phyloP scores from a whole-genome alignment of 345 rosid genomes.

The Hibiscus mutabilis region DNA sequence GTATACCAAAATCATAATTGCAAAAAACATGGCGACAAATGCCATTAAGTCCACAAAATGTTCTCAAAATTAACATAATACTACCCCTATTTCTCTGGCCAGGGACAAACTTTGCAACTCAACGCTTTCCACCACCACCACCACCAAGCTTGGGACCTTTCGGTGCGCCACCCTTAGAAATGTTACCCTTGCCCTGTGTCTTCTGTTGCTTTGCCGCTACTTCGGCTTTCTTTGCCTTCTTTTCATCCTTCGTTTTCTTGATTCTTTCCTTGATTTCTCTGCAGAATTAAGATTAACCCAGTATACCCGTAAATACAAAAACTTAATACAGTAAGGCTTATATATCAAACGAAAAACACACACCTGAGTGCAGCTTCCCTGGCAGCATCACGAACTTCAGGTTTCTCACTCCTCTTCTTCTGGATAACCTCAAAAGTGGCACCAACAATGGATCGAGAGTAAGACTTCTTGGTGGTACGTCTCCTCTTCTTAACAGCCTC shows the following conservation, averaged over 20 bases:
- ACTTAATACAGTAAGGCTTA: not conserved
- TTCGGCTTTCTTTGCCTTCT: conserved; percentile 80
- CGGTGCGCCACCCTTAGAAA: conserved; percentile 42
- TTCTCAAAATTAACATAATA: not conserved
- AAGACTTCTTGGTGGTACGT: conserved; percentile 61
- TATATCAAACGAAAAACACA: not conserved
- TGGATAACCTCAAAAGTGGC: conserved; percentile 72
- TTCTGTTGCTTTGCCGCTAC: conserved; percentile 50
- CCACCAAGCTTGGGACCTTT: conserved; percentile 65
- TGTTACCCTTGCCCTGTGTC: conserved; percentile 36
- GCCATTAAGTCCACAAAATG: not conserved
- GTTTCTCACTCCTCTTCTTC: conserved; percentile 72
- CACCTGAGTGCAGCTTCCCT: conserved; percentile 70
- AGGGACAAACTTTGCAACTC: conserved; percentile 15
- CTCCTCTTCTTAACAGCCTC: conserved; percentile 72
- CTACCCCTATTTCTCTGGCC: conserved; percentile 12
- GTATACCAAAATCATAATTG: not conserved
- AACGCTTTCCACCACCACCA: conserved; percentile 81
- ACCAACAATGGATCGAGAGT: conserved; percentile 73
- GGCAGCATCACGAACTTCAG: conserved; percentile 82
- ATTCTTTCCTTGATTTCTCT: conserved; percentile 86
- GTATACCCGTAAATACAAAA: not conserved
- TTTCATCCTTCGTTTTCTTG: conserved; percentile 81
- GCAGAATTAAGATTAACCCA: not conserved
- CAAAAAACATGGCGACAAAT: not conserved